These are phyloP conservation scores for Nematocida sp. DNA, from an alignment of 371 early-diverging fungal species.

Conservation along the genomic window DNA sequence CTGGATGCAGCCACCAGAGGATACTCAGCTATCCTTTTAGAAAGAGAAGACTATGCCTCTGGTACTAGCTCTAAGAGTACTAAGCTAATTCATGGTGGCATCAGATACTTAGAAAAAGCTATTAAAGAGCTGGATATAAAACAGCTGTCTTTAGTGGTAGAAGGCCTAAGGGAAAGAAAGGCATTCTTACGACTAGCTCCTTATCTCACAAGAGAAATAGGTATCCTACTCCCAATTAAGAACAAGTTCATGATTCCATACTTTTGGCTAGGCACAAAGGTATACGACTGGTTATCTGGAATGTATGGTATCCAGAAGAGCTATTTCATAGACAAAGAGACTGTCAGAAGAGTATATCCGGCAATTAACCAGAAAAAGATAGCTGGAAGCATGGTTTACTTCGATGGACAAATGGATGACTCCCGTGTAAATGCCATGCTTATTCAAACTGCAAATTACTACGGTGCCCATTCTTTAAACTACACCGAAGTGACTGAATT, in stretches of 20 bases:
- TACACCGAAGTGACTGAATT: slow-evolving; percentile 79
- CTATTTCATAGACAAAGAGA: slow-evolving; percentile 75
- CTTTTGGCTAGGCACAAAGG: slow-evolving; percentile 86
- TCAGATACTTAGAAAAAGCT: slow-evolving; percentile 95
- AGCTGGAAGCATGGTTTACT: slow-evolving; percentile 87
- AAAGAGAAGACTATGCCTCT: slow-evolving; percentile 87
- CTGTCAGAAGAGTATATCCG: slow-evolving; percentile 83
- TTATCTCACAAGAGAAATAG: slow-evolving; percentile 80
- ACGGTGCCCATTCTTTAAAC: slow-evolving; percentile 87
- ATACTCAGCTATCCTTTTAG: slow-evolving; percentile 85
- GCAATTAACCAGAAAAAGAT: slow-evolving; percentile 79
- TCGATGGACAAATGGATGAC: slow-evolving; percentile 95
- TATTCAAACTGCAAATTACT: slow-evolving; percentile 78
- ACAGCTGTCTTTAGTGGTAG: slow-evolving; percentile 87
- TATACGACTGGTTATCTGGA: slow-evolving; percentile 86
- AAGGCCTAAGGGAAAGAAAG: slow-evolving; percentile 88
- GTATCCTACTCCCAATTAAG: slow-evolving; percentile 86
- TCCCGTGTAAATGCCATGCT: slow-evolving; percentile 90
- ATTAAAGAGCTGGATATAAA: slow-evolving; percentile 82
- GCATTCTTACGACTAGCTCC: slow-evolving; percentile 87
- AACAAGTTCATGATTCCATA: slow-evolving; percentile 89
- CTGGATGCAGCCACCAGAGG: slow-evolving; percentile 92
- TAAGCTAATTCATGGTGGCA: slow-evolving; percentile 96
- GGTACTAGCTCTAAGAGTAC: slow-evolving; percentile 90
- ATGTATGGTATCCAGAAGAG: slow-evolving; percentile 74